Evolutionary conservation across 176 grass and related monocot genomes (phyloP).

Genomic region (Ensete ventricosum): DNA sequence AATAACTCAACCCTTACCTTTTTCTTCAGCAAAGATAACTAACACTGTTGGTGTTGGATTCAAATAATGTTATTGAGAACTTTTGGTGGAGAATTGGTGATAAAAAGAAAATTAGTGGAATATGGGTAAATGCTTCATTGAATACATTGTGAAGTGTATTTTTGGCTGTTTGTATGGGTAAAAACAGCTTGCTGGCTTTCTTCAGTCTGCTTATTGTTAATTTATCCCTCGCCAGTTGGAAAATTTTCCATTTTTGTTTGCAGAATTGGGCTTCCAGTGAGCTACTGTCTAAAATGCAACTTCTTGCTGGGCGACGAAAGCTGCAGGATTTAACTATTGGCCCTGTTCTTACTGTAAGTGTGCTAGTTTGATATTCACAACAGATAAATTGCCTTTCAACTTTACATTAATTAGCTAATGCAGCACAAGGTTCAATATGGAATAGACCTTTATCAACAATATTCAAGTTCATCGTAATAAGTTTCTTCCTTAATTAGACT

Average conservation of each 20-base stretch:
- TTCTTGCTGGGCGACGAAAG: constrained; percentile 69
- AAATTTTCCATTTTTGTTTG: constrained; percentile 6
- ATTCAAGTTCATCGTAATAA: too few relatives aligned
- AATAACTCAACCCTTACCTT: too few relatives aligned
- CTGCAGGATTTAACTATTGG: constrained; percentile 92
- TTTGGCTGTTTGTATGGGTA: neutral
- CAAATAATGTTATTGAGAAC: too few relatives aligned
- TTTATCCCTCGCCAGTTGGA: neutral
- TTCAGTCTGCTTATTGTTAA: neutral
- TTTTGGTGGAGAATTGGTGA: too few relatives aligned
- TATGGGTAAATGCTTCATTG: neutral
- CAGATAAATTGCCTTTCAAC: neutral
- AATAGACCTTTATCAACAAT: too few relatives aligned
- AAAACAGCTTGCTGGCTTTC: neutral
- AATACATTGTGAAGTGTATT: neutral
- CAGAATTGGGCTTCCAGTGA: constrained; percentile 87
- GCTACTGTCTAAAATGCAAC: constrained; percentile 73
- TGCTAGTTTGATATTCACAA: neutral
- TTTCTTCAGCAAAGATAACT: too few relatives aligned
- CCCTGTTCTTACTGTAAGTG: constrained; percentile 87
- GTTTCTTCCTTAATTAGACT: too few relatives aligned
- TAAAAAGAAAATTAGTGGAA: neutral
- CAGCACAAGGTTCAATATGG: too few relatives aligned
- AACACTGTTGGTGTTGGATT: too few relatives aligned
- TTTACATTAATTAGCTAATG: too few relatives aligned